Percentiles rank a stretch among this genome's conserved stretches.
These are phyloP conservation scores for Caloboletus inedulis DNA, from an alignment of 1,284 basidiomycete genomes.

Conservation along the genomic window DNA sequence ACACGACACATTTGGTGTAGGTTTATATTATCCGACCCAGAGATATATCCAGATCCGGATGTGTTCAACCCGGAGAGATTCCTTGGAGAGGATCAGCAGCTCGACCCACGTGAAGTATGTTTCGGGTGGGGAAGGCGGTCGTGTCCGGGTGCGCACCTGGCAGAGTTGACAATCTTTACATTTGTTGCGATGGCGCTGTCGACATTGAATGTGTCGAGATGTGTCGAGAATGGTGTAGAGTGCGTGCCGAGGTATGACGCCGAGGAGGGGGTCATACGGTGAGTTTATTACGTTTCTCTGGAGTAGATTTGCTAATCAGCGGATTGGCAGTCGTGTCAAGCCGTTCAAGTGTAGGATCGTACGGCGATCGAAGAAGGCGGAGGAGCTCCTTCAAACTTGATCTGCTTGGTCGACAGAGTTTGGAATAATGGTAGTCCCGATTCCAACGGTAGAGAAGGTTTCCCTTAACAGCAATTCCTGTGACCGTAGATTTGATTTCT, in stretches of 20 bases:
- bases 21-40: slow-evolving; percentile 11
- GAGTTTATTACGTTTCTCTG: neutral
- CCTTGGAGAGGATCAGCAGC: slow-evolving; percentile 8
- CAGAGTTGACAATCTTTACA: slow-evolving; percentile 15
- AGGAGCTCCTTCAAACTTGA: slow-evolving; percentile 3
- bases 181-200: slow-evolving; percentile 17
- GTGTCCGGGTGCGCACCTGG: slow-evolving; percentile 16
- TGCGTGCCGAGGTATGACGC: slow-evolving; percentile 6
- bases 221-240: slow-evolving; percentile 10
- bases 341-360: slow-evolving; percentile 18
- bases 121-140: slow-evolving; percentile 21
- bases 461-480: no score
- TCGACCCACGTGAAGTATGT: slow-evolving; percentile 9
- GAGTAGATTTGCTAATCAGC: neutral
- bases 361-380: slow-evolving; percentile 3
- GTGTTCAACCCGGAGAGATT: slow-evolving; percentile 21
- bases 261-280: slow-evolving; percentile 8
- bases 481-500: no score
- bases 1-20: neutral
- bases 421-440: no score
- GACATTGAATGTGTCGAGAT: slow-evolving; percentile 11
- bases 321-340: slow-evolving; percentile 6
- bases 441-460: no score
- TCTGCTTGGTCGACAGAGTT: neutral
- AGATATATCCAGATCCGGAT: slow-evolving; percentile 11